Evolutionary conservation across 2,329 filamentous ascomycete genomes (phyloP).

Genomic region (Fusarium fracticaudum): DNA sequence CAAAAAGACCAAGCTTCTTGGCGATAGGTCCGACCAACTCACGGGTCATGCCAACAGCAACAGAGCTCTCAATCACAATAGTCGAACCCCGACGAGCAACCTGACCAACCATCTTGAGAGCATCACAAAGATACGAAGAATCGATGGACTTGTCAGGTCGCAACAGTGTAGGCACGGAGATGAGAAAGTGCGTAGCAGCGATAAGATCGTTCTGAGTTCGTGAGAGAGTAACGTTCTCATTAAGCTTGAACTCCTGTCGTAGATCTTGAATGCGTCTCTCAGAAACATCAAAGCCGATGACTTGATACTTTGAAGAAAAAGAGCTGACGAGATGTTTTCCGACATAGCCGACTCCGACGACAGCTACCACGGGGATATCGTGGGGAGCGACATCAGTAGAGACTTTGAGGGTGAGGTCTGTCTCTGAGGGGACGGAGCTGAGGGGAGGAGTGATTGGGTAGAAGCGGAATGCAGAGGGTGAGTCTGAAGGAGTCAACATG

Average conservation of each 20-base stretch:
- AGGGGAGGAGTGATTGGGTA: background rate
- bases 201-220: background rate
- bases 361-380: background rate
- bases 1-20: background rate
- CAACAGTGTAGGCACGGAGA: background rate
- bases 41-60: background rate
- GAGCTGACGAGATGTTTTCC: background rate
- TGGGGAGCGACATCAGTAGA: background rate
- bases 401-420: background rate
- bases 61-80: background rate
- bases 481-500: background rate
- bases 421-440: background rate
- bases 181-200: background rate
- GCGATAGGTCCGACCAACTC: background rate
- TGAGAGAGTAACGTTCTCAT: background rate
- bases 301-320: background rate
- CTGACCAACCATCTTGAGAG: background rate
- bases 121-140: background rate
- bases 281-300: background rate
- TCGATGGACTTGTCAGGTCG: background rate
- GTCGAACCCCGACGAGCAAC: background rate
- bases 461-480: background rate
- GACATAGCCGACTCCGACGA: background rate
- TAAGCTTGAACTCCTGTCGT: background rate
- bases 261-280: background rate